Base-by-base conservation (phyloP, 176 grass and related monocot species). In the Triticum dicoccoides region DNA sequence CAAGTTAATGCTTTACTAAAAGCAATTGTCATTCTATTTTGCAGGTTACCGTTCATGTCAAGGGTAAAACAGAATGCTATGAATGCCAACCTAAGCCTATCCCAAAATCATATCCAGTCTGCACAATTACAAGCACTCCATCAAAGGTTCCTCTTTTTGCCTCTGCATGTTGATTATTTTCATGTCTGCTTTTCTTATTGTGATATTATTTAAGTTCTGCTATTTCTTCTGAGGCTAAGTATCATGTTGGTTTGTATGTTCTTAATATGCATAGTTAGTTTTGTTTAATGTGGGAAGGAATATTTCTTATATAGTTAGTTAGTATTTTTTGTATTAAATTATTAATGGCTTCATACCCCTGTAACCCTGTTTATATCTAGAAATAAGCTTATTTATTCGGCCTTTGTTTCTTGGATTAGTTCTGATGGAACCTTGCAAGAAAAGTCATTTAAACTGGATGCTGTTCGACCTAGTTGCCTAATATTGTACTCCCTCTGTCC, bases 21-120 rank as follows among this genome's bases (percentile, higher is more conserved):
- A 70, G 37, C 41, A 70, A 8, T 42, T 86, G 29, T 7, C 29
- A 41, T 89, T 87, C 77, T 86, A 65, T 85, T 49, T 66, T 87
- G 18, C 87, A 99, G 97, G 97, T 99, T 73, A 97, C 97, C 61
- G 94, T 99, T 85, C 97, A 99, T 73, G 91, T 93, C 74, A 99
- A 97, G 85, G 97, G 97, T 81, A 91, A 86, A 97, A 99, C 97
- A 58, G 97, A 99, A 74, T 99, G 97, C 77, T 99, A 99, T 77
- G 97, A 99, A 25, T 99, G 97, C 84, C 92, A 99, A 75, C 87
- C 97, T 86, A 99, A 99, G 87, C 97, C 97, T 74, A 85, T 95
- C 23, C 90, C 89, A 3, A 99, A 95, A 78, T 93, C 90, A 66
- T 99, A 97, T 83, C 97, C 97, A 77, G 97, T 99, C 78, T 99